Evolutionary conservation across 2,329 filamentous ascomycete genomes (phyloP).

Genomic region (Nigrospora oryzae): DNA sequence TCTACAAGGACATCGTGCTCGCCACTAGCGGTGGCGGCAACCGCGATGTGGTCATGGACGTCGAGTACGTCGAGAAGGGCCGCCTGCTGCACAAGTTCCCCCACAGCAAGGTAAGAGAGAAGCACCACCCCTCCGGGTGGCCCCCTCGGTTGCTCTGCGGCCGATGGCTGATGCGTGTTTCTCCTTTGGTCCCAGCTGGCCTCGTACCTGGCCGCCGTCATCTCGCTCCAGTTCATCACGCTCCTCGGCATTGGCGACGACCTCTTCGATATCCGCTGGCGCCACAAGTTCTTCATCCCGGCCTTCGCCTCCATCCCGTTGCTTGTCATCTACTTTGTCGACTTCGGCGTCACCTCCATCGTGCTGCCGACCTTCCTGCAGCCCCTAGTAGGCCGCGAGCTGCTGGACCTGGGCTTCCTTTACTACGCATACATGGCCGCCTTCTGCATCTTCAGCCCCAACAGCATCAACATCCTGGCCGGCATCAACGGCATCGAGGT

Average conservation of each 20-base stretch:
- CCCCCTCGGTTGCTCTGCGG: not conserved
- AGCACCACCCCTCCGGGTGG: not conserved
- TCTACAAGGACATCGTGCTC: constrained; percentile 96
- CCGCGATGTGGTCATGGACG: constrained; percentile 71
- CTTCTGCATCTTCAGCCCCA: constrained; percentile 94
- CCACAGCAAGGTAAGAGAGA: constrained; percentile 67
- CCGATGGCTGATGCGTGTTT: not conserved
- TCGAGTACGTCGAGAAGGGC: constrained; percentile 68
- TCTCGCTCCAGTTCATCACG: constrained; percentile 83
- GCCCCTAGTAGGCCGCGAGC: constrained; percentile 66
- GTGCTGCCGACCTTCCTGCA: constrained; percentile 83
- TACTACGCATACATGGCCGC: constrained; percentile 98
- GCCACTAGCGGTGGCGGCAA: constrained; percentile 92
- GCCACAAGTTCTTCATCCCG: constrained; percentile 97
- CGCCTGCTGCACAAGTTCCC: constrained; percentile 87
- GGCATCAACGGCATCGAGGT: constrained; percentile 99
- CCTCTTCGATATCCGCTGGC: constrained; percentile 96
- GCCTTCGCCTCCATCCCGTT: constrained; percentile 89
- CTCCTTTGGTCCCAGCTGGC: constrained; percentile 54
- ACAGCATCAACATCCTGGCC: constrained; percentile 98
- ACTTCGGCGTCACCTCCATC: constrained; percentile 94
- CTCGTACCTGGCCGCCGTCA: constrained; percentile 87
- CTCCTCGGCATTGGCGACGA: constrained; percentile 93
- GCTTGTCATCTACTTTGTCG: constrained; percentile 94
- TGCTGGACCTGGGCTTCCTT: constrained; percentile 71